Conservation (phyloP, 306 rosid species). For the Ziziphus jujuba region DNA sequence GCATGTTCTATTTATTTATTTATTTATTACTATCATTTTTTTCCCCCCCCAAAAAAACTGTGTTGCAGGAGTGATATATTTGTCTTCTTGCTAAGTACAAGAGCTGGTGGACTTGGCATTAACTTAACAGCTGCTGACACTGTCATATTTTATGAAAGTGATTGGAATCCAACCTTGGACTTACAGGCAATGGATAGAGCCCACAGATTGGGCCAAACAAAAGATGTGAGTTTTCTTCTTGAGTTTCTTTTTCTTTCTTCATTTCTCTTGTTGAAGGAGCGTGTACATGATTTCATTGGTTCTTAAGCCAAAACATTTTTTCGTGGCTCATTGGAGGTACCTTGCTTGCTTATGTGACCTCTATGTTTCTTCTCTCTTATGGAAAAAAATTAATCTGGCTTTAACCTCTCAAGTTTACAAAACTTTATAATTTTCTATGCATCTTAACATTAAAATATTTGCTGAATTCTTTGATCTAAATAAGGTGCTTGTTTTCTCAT, state of each 20-base stretch:
- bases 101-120: constrained; percentile 99
- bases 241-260: neutral
- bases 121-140: constrained; percentile 99
- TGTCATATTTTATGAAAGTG: constrained; percentile 98
- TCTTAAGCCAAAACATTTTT: too few species aligned
- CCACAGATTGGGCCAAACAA: constrained; percentile 98
- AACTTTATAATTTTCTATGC: constrained; percentile 2
- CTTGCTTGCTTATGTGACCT: too few species aligned
- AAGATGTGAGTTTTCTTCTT: constrained; percentile 65
- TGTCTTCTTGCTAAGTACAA: constrained; percentile 93
- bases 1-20: too few species aligned
- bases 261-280: neutral
- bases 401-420: too few species aligned
- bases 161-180: constrained; percentile 99
- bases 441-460: neutral
- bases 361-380: too few species aligned
- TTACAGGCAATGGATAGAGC: constrained; percentile 99
- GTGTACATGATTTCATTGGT: too few species aligned
- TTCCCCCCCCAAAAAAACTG: constrained; percentile 13
- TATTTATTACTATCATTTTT: too few species aligned
- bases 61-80: constrained; percentile 82
- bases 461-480: neutral
- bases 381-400: too few species aligned
- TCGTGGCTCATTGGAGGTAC: too few species aligned
- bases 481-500: constrained; percentile 4